phyloP scores from a whole-genome alignment of 2,329 filamentous ascomycete genomes.

The Penicillium sp. region DNA sequence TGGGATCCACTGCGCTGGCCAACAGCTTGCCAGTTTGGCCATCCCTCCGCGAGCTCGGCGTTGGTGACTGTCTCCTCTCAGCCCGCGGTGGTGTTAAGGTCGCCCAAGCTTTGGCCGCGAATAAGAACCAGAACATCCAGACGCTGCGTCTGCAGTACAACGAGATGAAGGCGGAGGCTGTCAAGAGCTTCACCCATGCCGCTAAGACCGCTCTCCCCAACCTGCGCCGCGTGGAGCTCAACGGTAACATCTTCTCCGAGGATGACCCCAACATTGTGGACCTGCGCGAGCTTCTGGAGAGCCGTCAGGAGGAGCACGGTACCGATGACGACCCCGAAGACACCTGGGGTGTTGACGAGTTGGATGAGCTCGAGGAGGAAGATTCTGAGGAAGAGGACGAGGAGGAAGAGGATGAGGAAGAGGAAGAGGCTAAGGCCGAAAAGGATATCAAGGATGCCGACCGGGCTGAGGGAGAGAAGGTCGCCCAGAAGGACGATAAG shows the following conservation, averaged over 20 bases:
- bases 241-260: slow-evolving; percentile 92
- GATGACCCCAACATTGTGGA: slow-evolving; percentile 72
- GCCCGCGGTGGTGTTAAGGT: slow-evolving; percentile 75
- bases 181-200: slow-evolving; percentile 71
- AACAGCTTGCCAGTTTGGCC: slow-evolving; percentile 74
- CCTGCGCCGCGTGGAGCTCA: slow-evolving; percentile 85
- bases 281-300: slow-evolving; percentile 71
- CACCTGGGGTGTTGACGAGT: slow-evolving; percentile 80
- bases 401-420: slow-evolving; percentile 68
- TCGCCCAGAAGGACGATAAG: slow-evolving; percentile 73
- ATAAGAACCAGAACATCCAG: slow-evolving; percentile 77
- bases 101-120: slow-evolving; percentile 70
- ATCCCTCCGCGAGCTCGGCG: slow-evolving; percentile 76
- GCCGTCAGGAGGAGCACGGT: slow-evolving; percentile 71
- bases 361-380: slow-evolving; percentile 80
- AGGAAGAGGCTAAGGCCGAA: slow-evolving; percentile 57
- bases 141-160: slow-evolving; percentile 87
- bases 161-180: slow-evolving; percentile 77
- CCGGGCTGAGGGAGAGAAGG: slow-evolving; percentile 59
- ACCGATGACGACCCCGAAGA: slow-evolving; percentile 70
- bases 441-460: slow-evolving; percentile 69
- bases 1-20: slow-evolving; percentile 76
- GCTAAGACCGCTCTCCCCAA: slow-evolving; percentile 69
- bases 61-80: slow-evolving; percentile 84
- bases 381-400: slow-evolving; percentile 70